Evolutionary conservation across 2,329 filamentous ascomycete species (phyloP), one percentile per base, ranked within the genome.

Genomic region (Albophoma yamanashiensis): DNA sequence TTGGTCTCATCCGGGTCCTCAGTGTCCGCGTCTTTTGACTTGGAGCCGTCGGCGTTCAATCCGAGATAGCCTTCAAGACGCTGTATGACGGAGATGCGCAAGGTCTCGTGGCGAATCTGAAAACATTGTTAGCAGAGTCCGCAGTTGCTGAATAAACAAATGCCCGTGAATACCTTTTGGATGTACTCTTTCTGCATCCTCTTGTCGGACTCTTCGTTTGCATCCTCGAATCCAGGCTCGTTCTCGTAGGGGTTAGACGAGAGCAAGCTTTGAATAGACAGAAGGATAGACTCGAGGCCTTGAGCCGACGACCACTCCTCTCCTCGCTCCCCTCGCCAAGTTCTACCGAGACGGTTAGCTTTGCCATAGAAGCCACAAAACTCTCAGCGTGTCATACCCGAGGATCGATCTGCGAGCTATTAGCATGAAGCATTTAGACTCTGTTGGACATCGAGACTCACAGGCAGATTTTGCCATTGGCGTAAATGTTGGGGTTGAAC

Each of bases 281-380:
- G 84, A 56, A 99, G 75, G 56, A 97, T 91, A 0, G 93, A 97
- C 72, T 97, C 94, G 1, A 99, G 79, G 8, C 94, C 93, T 72
- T 97, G 94, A 0, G 93, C 94, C 20, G 92, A 92, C 20, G 92
- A 97, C 94, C 94, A 99, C 72, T 97, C 87, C 73, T 97, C 94
- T 59, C 92, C 91, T 20, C 85, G 82, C 69, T 96, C 89, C 36
- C 92, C 92, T 57, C 89, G 84, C 94, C 94, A 99, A 71, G 94
- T 99, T 61, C 92, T 95, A 66, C n/a, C 8, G 25, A 61, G 8
- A 27, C 43, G 1, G 59, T 64, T 36, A 64, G 61, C 40, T 5
- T 55, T 34, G 15, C 11, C 22, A 12, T 7, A 25, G 57, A 39
- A 15, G 6, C 12, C 15, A 17, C 58, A 4, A 4, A 2, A 38